phyloP scores from a whole-genome alignment of 2,329 filamentous ascomycete species.

The Raffaelea arxii region DNA sequence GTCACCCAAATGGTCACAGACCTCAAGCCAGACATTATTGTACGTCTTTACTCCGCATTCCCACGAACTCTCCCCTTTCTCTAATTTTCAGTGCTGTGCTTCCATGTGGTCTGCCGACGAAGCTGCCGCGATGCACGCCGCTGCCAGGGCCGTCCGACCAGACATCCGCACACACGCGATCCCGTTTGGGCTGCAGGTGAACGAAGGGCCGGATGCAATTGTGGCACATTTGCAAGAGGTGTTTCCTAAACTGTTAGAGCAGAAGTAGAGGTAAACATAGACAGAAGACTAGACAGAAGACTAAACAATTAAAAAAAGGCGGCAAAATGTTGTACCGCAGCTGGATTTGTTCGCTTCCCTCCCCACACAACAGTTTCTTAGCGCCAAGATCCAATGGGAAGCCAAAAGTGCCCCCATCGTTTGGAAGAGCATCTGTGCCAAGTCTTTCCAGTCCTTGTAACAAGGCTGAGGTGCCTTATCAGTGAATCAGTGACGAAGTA shows the following conservation, averaged over 20 bases:
- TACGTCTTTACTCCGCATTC: too few species aligned
- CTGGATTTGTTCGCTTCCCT: too few species aligned
- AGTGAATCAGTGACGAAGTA: too few species aligned
- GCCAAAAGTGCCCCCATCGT: too few species aligned
- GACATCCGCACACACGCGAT: constrained; percentile 41
- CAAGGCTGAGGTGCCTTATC: too few species aligned
- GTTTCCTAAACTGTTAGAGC: constrained; percentile 21
- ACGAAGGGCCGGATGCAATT: constrained; percentile 43
- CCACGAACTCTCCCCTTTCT: background rate
- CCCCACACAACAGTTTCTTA: too few species aligned
- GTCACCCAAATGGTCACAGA: constrained; percentile 27
- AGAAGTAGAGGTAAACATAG: background rate
- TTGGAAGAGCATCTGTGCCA: too few species aligned
- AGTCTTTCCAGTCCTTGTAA: too few species aligned
- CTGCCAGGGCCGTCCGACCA: constrained; percentile 32
- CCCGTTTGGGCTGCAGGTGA: constrained; percentile 42
- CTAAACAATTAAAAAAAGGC: too few species aligned
- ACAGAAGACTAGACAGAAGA: background rate
- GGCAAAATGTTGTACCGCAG: too few species aligned
- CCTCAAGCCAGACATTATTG: constrained; percentile 20
- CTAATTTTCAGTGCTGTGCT: constrained; percentile 42
- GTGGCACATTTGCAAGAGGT: constrained; percentile 39
- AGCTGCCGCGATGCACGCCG: constrained; percentile 30
- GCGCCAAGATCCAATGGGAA: too few species aligned
- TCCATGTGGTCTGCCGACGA: constrained; percentile 43